phyloP scores from a whole-genome alignment of 73 alveolate genomes.

The Tetrahymena borealis region DNA sequence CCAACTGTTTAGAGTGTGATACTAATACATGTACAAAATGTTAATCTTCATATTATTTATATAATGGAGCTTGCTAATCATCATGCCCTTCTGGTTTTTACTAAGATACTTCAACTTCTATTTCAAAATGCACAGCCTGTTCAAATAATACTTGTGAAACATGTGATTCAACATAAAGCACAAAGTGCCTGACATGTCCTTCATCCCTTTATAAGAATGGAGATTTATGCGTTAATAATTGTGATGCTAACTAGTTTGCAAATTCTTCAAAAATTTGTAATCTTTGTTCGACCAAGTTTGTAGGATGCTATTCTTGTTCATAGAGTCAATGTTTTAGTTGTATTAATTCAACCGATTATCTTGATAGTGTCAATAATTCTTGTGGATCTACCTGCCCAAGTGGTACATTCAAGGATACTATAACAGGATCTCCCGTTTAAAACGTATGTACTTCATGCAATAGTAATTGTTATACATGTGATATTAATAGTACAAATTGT shows the following conservation, averaged over 20 bases:
- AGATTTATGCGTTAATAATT: background rate
- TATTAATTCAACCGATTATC: background rate
- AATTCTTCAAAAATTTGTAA: background rate
- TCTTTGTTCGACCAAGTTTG: background rate
- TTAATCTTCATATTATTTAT: background rate
- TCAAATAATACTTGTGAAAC: background rate
- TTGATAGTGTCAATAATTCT: background rate
- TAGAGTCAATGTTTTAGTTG: background rate
- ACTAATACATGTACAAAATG: background rate
- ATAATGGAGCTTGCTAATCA: background rate
- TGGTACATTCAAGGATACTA: background rate
- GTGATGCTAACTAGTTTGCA: background rate
- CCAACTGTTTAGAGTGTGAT: background rate
- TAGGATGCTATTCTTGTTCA: background rate
- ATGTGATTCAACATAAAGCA: background rate
- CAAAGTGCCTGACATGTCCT: background rate
- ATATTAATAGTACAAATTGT: background rate
- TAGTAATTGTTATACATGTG: background rate
- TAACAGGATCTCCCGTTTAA: background rate
- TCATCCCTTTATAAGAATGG: background rate
- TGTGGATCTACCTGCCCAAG: background rate
- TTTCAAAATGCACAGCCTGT: background rate
- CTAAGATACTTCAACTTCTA: background rate
- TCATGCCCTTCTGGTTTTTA: background rate
- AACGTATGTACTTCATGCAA: background rate